Evolutionary conservation across 257 asterid species (phyloP).

Genomic region (Linaria vulgaris): DNA sequence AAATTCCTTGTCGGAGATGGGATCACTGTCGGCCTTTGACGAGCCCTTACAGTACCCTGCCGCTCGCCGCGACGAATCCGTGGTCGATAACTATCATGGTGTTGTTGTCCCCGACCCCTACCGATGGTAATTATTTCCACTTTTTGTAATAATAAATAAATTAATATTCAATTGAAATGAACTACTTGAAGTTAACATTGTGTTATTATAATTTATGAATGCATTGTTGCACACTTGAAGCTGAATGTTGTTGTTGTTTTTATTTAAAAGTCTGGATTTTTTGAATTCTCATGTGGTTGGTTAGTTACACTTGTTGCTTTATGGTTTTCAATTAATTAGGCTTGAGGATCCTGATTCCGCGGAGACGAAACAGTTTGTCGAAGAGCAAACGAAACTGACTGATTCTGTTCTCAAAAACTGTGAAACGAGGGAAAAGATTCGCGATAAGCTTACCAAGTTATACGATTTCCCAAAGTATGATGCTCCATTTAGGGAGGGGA

Average conservation of each 20-base stretch:
- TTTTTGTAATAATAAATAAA: too few relatives aligned
- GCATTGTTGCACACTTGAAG: not conserved
- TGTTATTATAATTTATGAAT: not conserved
- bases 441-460: slow-evolving; percentile 42
- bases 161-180: too few relatives aligned
- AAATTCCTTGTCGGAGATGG: slow-evolving; percentile 35
- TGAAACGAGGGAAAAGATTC: slow-evolving; percentile 47
- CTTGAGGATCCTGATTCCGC: slow-evolving; percentile 70
- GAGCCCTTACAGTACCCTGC: slow-evolving; percentile 43
- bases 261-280: not conserved
- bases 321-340: slow-evolving; percentile 34
- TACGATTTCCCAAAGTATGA: slow-evolving; percentile 54
- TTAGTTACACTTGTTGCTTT: not conserved
- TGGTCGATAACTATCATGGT: slow-evolving; percentile 66
- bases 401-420: slow-evolving; percentile 53
- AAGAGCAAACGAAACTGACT: slow-evolving; percentile 45
- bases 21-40: slow-evolving; percentile 43
- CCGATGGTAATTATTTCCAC: slow-evolving; percentile 48
- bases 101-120: slow-evolving; percentile 61
- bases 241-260: not conserved
- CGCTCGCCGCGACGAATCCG: slow-evolving; percentile 64
- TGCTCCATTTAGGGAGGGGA: slow-evolving; percentile 54
- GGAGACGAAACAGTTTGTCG: slow-evolving; percentile 61
- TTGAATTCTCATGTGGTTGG: not conserved
- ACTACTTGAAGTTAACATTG: not conserved